These are phyloP conservation scores for Apiospora arundinis DNA, from an alignment of 2,329 filamentous ascomycete genomes.

Conservation along the genomic window DNA sequence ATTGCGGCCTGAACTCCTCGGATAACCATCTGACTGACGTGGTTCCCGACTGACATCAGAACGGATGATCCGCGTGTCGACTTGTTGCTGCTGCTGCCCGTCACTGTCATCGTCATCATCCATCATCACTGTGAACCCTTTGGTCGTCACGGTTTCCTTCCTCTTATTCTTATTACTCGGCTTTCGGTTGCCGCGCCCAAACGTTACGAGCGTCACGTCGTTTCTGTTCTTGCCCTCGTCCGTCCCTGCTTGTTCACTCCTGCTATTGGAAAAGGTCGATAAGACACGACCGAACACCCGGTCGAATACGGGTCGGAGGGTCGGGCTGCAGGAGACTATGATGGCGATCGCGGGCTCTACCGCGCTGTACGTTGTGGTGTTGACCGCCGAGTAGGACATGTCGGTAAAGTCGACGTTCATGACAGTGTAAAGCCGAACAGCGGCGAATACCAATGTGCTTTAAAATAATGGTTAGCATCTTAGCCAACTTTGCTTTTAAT, in stretches of 20 bases:
- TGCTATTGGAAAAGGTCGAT: not conserved
- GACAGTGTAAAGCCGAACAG: slow-evolving; percentile 25
- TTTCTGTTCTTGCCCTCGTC: not conserved
- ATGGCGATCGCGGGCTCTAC: slow-evolving; percentile 32
- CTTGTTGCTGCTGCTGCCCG: not conserved
- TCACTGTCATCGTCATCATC: not conserved
- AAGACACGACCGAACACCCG: not conserved
- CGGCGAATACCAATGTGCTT: slow-evolving; percentile 5
- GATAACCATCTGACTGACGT: not conserved
- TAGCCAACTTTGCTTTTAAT: not conserved
- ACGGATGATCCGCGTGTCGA: no score
- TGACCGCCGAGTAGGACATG: slow-evolving; percentile 25
- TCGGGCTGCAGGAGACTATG: slow-evolving; percentile 31
- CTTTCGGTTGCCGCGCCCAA: not conserved
- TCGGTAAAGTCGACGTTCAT: slow-evolving; percentile 27
- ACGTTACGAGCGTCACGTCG: not conserved
- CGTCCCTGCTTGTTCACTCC: not conserved
- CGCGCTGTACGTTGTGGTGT: slow-evolving; percentile 27
- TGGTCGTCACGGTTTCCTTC: not conserved
- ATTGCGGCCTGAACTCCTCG: not conserved
- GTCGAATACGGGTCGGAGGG: slow-evolving; percentile 30
- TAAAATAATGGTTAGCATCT: not conserved
- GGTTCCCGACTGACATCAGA: no score
- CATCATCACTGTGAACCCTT: not conserved
- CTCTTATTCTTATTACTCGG: not conserved